These are phyloP conservation scores for Dovyalis caffra DNA, from an alignment of 345 rosid genomes.

Conservation along the genomic window DNA sequence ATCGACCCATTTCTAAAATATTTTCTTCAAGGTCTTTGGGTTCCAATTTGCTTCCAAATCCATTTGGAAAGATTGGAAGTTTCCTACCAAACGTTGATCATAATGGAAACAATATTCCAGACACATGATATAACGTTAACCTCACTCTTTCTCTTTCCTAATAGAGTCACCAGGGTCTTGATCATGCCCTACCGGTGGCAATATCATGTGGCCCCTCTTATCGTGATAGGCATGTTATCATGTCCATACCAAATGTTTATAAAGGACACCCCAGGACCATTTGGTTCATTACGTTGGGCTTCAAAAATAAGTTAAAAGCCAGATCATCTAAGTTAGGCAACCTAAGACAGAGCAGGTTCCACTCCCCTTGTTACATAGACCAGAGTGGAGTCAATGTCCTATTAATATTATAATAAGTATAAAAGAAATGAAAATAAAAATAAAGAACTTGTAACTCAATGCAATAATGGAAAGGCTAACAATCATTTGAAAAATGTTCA, in stretches of 20 bases:
- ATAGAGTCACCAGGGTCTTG: neutral
- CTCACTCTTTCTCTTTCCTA: neutral
- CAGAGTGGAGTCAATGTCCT: neutral
- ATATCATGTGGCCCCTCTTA: neutral
- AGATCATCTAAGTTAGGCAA: neutral
- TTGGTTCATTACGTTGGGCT: neutral
- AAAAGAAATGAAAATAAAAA: neutral
- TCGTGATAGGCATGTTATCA: slow-evolving; percentile 3
- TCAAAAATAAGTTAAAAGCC: neutral
- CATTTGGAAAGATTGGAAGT: neutral
- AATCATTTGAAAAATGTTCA: neutral
- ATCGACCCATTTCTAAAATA: neutral
- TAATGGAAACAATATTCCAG: neutral
- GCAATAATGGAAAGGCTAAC: neutral
- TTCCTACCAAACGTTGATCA: slow-evolving; percentile 2
- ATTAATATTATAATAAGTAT: neutral
- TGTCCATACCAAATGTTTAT: no score
- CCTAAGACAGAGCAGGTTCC: neutral
- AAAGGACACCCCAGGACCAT: neutral
- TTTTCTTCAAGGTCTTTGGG: neutral
- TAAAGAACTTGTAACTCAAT: neutral
- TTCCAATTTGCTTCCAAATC: neutral
- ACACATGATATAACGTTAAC: no score
- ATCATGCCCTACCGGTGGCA: neutral
- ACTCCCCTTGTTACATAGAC: neutral